Evolutionary conservation across 805 yeast species (phyloP), one percentile per base, ranked within the genome.

Genomic region (Cyberlindnera suaveolens): DNA sequence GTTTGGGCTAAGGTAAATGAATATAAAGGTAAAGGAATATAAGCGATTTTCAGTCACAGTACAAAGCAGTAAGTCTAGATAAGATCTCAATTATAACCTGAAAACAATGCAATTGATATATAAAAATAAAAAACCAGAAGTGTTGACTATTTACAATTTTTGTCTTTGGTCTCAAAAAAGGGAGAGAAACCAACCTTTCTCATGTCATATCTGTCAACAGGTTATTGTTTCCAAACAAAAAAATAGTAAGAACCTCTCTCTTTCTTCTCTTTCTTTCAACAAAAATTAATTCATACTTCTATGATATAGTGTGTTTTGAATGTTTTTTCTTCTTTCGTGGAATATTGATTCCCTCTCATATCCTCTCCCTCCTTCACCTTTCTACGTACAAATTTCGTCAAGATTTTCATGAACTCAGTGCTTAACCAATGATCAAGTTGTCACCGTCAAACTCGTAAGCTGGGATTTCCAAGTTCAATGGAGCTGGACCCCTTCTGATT

Each of bases 401-500:
- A 31, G 27, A 23, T 23, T 23, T 23, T 31, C 33, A 31, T 31
- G 15, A 15, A 15, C 16, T 31, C 16, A n/a, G 15, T 9, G 36
- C 30, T 49, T 82, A 93, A 82, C 99, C 99, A 62, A 85, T 82
- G 58, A 89, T 78, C 58, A 93, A 70, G 65, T 85, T 83, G 53
- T 87, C 88, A 64, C 85, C 95, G 43, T 74, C 82, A 65, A 93
- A 85, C 57, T 81, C 87, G 68, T 93, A 93, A 59, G 78, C 75
- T 60, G 99, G 99, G 61, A 93, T 77, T 77, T 93, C 99, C 75
- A 93, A 80, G 78, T 93, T 93, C 70, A 88, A 80, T 64, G 99
- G 99, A 66, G 99, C 99, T 60, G 99, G 99, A 60, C 99, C 99
- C 76, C 81, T 91, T 82, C 99, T 88, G 67, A 93, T 91, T 83